A percentile compares a stretch with the other conserved stretches of the same genome.
phyloP scores from a whole-genome alignment of 1,284 basidiomycete species.

The Leccinum glutinopallens region DNA sequence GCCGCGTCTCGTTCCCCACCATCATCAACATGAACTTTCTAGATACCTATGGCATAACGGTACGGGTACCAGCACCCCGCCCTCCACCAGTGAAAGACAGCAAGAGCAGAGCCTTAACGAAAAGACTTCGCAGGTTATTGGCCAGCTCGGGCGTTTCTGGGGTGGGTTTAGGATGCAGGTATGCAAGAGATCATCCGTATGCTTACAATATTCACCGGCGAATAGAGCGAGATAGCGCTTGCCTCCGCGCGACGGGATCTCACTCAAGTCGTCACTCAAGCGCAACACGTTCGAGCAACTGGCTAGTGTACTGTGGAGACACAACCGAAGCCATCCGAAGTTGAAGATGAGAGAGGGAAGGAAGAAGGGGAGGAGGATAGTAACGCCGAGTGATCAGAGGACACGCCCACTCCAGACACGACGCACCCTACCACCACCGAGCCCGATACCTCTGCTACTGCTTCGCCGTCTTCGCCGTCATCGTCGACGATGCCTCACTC shows the following conservation, averaged over 20 bases:
- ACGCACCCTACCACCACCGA: slow-evolving; percentile 31
- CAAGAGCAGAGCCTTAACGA: slow-evolving; percentile 32
- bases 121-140: too few species aligned
- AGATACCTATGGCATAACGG: too few species aligned
- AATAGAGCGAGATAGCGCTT: slow-evolving; percentile 74
- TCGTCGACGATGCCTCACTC: slow-evolving; percentile 40
- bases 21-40: too few species aligned
- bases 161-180: slow-evolving; percentile 25
- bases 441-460: slow-evolving; percentile 19
- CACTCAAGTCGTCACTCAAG: slow-evolving; percentile 75
- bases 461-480: slow-evolving; percentile 21
- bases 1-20: background rate
- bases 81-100: too few species aligned
- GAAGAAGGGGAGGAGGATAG: background rate
- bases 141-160: too few species aligned
- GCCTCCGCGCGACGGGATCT: slow-evolving; percentile 78
- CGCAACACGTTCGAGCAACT: slow-evolving; percentile 74
- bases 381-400: slow-evolving; percentile 25
- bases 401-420: slow-evolving; percentile 24
- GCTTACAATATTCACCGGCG: slow-evolving; percentile 7
- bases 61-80: too few species aligned
- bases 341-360: slow-evolving; percentile 14
- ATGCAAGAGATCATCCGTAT: slow-evolving; percentile 28
- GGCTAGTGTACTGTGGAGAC: slow-evolving; percentile 41
- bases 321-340: slow-evolving; percentile 11